These are phyloP conservation scores for Heteromeles arbutifolia DNA, from an alignment of 306 rosid species.

Conservation along the genomic window DNA sequence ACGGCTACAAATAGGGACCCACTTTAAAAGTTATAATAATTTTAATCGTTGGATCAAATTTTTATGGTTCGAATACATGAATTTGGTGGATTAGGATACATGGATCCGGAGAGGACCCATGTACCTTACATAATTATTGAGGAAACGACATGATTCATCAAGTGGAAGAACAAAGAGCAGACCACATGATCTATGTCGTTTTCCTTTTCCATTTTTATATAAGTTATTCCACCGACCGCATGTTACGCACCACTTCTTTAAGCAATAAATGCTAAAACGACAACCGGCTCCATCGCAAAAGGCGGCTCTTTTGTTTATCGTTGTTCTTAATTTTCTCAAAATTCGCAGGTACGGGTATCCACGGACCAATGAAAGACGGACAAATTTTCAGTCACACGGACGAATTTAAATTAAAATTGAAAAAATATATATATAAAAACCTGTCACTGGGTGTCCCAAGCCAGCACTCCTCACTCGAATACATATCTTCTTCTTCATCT, in stretches of 20 bases:
- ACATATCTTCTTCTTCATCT: not conserved
- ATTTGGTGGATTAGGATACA: no score
- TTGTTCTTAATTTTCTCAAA: no score
- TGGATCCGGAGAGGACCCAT: no score
- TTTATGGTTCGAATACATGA: no score
- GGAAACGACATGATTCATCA: not conserved
- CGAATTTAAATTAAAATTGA: no score
- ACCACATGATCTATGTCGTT: not conserved
- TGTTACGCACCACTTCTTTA: not conserved
- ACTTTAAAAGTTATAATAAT: no score
- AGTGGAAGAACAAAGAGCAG: not conserved
- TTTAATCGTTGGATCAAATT: no score
- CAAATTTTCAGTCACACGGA: not conserved
- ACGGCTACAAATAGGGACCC: fast-evolving
- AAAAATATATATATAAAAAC: not conserved
- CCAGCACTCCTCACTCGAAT: not conserved
- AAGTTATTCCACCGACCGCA: not conserved
- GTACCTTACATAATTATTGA: not conserved
- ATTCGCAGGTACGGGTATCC: no score
- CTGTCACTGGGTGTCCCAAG: not conserved
- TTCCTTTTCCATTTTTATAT: not conserved
- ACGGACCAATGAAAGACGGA: not conserved
- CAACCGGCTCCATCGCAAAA: not conserved
- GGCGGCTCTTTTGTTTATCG: not conserved
- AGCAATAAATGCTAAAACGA: not conserved